A percentile compares a stretch with the other conserved stretches of the same genome.
phyloP scores from a whole-genome alignment of 345 rosid genomes.

The Rhizophora apiculata region DNA sequence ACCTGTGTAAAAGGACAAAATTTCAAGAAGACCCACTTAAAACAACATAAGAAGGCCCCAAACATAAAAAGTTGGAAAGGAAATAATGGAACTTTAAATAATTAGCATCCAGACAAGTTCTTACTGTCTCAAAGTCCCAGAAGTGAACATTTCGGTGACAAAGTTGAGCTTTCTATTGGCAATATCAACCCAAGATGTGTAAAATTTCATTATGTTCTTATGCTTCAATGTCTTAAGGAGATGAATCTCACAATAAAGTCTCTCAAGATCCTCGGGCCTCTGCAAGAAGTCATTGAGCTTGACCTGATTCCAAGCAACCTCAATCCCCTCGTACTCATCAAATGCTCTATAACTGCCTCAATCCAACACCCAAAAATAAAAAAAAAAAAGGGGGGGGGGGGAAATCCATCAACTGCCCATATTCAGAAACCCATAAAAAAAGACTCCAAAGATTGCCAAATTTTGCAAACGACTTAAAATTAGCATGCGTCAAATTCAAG shows the following conservation, averaged over 20 bases:
- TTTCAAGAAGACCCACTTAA: background rate
- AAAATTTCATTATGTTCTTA: slow-evolving; percentile 87
- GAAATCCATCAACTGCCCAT: slow-evolving; percentile 27
- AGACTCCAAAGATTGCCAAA: slow-evolving; percentile 11
- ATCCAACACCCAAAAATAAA: background rate
- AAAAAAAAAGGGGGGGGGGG: no score
- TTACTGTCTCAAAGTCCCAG: slow-evolving; percentile 95
- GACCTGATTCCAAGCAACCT: slow-evolving; percentile 99
- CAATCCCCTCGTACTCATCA: slow-evolving; percentile 96
- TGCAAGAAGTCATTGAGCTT: slow-evolving; percentile 90
- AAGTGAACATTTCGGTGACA: slow-evolving; percentile 96
- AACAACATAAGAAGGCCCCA: slow-evolving; percentile 13
- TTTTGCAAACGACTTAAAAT: slow-evolving; percentile 9
- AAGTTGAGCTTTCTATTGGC: slow-evolving; percentile 85
- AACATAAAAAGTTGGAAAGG: slow-evolving; percentile 11
- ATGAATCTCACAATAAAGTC: slow-evolving; percentile 94
- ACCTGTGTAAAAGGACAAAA: slow-evolving; percentile 37
- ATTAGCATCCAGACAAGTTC: slow-evolving; percentile 27
- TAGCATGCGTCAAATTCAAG: slow-evolving; percentile 11
- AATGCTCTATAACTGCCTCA: slow-evolving; percentile 81
- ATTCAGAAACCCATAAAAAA: slow-evolving; percentile 13
- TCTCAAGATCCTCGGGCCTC: slow-evolving; percentile 94
- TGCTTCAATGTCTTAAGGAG: slow-evolving; percentile 93
- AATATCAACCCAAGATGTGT: slow-evolving; percentile 90
- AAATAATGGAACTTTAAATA: slow-evolving; percentile 5